Evolutionary conservation across 2,329 filamentous ascomycete species (phyloP), one percentile per base, ranked within the genome.

Genomic region (Aspergillus fumigatiaffinis): DNA sequence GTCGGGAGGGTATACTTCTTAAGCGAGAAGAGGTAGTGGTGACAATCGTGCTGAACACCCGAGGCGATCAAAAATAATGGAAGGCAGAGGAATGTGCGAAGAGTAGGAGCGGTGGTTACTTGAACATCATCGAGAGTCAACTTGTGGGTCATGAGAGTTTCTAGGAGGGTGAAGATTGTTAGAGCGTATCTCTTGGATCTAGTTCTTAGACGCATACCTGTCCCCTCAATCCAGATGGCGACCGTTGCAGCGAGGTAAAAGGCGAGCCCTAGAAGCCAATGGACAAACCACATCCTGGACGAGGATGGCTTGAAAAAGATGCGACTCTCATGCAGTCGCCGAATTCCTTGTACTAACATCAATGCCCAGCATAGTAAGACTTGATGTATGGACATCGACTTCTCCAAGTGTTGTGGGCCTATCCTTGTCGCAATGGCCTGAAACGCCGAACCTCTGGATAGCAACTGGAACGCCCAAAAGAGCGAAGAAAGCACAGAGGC

Each of bases 221-320:
- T 84, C 53, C 87, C 90, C 73, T 97, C 91, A 58, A 95, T 82
- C 92, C 92, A 97, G 35, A 96, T 79, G 4, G 90, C 84, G 50
- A 96, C 70, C 54, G 87, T 87, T 66, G 90, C 88, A 57, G 80
- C 80, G 5, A 87, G 68, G 73, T 99, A 99, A 74, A 90, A 97
- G 9, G 77, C 75, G 51, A 94, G 73, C 0, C 92, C 94, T 44
- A 97, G 72, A 17, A 88, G 62, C 87, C 91, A 97, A 71, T 96
- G 90, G 17, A 87, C 84, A 60, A 92, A 75, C 85, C 88, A 92
- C 93, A 99, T 99, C 55, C 79, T 84, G 20, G 91, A 90, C 23
- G 81, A 81, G 3, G 87, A 90, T 3, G 86, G 82, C 68, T 84
- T 88, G 52, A 82, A 77, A 55, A 94, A 81, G 46, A 76, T 75